Percentiles rank a stretch among this genome's conserved stretches.
These are phyloP conservation scores for Ceratocystis alfenasii DNA, from an alignment of 2,329 filamentous ascomycete species.

Conservation along the genomic window DNA sequence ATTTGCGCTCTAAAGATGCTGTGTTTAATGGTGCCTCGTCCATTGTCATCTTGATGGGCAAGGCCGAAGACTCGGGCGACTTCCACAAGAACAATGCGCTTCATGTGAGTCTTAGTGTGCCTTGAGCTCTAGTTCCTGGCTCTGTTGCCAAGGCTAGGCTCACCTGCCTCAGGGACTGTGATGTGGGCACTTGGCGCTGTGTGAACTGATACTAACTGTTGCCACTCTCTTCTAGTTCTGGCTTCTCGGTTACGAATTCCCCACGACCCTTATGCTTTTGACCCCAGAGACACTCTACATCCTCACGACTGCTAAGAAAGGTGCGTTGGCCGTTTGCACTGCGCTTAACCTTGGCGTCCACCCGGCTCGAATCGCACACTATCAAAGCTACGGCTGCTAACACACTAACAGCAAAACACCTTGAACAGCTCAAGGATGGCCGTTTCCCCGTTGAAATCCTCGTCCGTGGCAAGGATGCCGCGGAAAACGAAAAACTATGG, in stretches of 20 bases:
- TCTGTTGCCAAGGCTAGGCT: not conserved
- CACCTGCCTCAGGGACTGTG: too few species aligned
- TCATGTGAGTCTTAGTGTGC: constrained; percentile 51
- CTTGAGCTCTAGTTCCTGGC: not conserved
- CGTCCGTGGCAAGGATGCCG: constrained; percentile 80
- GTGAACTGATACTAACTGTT: too few species aligned
- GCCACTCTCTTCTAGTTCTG: constrained; percentile 56
- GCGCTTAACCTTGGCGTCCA: not conserved
- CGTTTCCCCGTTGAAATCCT: constrained; percentile 88
- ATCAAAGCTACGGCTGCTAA: not conserved
- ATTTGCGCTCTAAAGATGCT: constrained; percentile 77
- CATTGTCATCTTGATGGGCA: constrained; percentile 85
- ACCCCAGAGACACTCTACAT: constrained; percentile 81
- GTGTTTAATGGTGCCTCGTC: constrained; percentile 78
- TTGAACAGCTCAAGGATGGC: constrained; percentile 82
- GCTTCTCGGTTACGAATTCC: constrained; percentile 97
- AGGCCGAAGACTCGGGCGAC: constrained; percentile 74
- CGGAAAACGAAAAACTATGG: constrained; percentile 85
- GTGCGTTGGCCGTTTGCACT: constrained; percentile 36
- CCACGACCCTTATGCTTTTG: constrained; percentile 85
- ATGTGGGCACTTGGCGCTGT: too few species aligned
- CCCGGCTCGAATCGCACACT: not conserved
- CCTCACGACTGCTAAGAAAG: constrained; percentile 94
- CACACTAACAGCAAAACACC: constrained; percentile 60
- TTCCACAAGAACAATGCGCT: constrained; percentile 96